These are phyloP conservation scores for Datisca glomerata DNA, from an alignment of 306 rosid genomes.

Conservation along the genomic window DNA sequence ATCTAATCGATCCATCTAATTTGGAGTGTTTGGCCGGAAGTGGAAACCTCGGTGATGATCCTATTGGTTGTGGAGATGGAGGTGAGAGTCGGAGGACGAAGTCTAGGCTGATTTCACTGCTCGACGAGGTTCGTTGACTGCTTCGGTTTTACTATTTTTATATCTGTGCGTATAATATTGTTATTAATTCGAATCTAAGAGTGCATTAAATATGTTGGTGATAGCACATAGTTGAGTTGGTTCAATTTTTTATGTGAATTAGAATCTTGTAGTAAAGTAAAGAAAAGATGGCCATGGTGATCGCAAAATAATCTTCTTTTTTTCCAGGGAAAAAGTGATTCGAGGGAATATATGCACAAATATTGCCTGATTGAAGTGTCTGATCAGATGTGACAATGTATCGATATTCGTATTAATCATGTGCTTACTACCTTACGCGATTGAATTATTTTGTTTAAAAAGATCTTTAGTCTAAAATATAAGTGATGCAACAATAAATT, in stretches of 20 bases:
- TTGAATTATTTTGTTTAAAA: too few relatives aligned
- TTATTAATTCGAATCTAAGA: too few relatives aligned
- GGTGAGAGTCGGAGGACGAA: slow-evolving; percentile 33
- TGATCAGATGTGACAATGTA: too few relatives aligned
- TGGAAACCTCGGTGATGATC: slow-evolving; percentile 20
- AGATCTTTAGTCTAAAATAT: too few relatives aligned
- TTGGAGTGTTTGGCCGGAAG: slow-evolving; percentile 19
- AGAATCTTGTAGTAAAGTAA: slow-evolving; percentile 35
- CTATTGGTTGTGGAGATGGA: slow-evolving; percentile 12
- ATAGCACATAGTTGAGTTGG: too few relatives aligned
- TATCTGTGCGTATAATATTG: too few relatives aligned
- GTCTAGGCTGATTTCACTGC: slow-evolving; percentile 55
- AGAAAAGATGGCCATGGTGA: slow-evolving; percentile 31
- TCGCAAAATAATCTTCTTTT: slow-evolving; percentile 25
- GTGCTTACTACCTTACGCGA: too few relatives aligned
- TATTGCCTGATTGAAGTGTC: slow-evolving; percentile 41
- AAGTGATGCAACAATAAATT: too few relatives aligned
- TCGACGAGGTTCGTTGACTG: slow-evolving; percentile 73
- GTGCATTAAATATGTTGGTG: too few relatives aligned
- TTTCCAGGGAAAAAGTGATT: slow-evolving; percentile 50
- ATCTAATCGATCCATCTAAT: slow-evolving; percentile 34
- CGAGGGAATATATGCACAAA: slow-evolving; percentile 64
- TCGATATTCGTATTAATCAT: too few relatives aligned
- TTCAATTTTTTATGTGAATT: slow-evolving; percentile 29
- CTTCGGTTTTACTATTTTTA: too few relatives aligned